Evolutionary conservation across 1,139 yeast genomes (phyloP).

Genomic region (Lodderomyces theae): DNA sequence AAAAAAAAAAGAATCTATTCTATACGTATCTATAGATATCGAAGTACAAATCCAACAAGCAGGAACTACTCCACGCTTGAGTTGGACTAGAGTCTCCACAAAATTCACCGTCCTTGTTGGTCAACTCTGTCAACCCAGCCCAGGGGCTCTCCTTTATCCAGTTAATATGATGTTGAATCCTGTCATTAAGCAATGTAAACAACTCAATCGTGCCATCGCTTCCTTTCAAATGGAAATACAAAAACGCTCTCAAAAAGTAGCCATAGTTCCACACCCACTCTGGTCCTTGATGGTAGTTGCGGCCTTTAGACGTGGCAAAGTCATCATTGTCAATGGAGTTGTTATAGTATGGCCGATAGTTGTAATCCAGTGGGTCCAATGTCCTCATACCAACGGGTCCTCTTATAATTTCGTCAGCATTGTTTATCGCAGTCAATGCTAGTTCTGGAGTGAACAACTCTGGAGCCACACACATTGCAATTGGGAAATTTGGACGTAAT

Average conservation of each 20-base stretch:
- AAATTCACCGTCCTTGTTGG: constrained; percentile 79
- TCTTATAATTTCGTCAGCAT: constrained; percentile 71
- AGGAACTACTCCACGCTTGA: constrained; percentile 94
- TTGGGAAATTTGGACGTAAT: constrained; percentile 85
- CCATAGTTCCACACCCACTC: constrained; percentile 97
- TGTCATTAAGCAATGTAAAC: constrained; percentile 33
- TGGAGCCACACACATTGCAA: constrained; percentile 92
- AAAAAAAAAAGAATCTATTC: background rate
- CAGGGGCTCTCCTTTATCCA: constrained; percentile 78
- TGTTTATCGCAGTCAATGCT: constrained; percentile 60
- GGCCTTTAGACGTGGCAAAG: constrained; percentile 90
- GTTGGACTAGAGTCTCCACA: constrained; percentile 91
- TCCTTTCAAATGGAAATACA: constrained; percentile 45
- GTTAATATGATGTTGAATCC: constrained; percentile 61
- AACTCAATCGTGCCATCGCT: constrained; percentile 4
- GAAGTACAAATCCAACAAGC: constrained; percentile 74
- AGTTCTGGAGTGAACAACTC: constrained; percentile 67
- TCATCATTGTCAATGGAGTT: constrained; percentile 80
- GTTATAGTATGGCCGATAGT: constrained; percentile 84
- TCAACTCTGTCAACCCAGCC: constrained; percentile 92
- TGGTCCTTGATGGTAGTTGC: constrained; percentile 98
- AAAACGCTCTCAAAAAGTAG: constrained; percentile 76
- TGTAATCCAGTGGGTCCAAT: constrained; percentile 86
- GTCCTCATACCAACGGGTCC: constrained; percentile 95
- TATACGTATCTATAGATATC: constrained; percentile 46